A percentile compares a stretch with the other conserved stretches of the same genome.
Conservation (phyloP, 2,329 filamentous ascomycete genomes). For the Neopestalotiopsis sp. region DNA sequence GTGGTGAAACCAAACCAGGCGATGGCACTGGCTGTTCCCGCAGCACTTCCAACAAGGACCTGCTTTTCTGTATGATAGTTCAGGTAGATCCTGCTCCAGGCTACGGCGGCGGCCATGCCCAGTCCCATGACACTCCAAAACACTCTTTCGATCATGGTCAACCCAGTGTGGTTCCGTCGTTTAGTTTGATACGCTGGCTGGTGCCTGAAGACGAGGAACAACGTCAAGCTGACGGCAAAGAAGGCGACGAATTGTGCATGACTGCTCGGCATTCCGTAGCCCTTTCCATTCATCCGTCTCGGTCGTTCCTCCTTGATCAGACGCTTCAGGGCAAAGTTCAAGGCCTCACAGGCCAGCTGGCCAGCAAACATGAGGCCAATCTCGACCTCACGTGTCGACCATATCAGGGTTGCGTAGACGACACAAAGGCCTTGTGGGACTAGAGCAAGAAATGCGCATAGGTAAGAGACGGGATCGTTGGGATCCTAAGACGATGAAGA, state of each 20-base stretch:
- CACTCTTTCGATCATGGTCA: constrained; percentile 66
- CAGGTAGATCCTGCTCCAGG: constrained; percentile 85
- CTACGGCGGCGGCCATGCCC: constrained; percentile 70
- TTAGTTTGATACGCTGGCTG: constrained; percentile 52
- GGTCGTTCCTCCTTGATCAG: constrained; percentile 92
- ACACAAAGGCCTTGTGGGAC: constrained; percentile 91
- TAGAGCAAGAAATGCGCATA: constrained; percentile 93
- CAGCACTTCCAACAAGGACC: constrained; percentile 78
- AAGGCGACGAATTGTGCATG: constrained; percentile 95
- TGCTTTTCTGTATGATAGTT: constrained; percentile 91
- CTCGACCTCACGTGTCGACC: constrained; percentile 90
- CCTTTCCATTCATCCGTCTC: constrained; percentile 82
- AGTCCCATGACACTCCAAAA: constrained; percentile 61
- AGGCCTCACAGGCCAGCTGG: constrained; percentile 87
- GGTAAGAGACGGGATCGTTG: constrained; percentile 79
- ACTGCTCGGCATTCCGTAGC: constrained; percentile 95
- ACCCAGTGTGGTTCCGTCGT: constrained; percentile 54
- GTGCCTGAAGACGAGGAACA: constrained; percentile 88
- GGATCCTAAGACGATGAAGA: constrained; percentile 70
- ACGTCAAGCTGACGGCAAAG: constrained; percentile 81
- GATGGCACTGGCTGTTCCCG: constrained; percentile 73
- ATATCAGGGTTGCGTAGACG: constrained; percentile 87
- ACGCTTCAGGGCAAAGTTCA: constrained; percentile 90
- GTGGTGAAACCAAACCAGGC: constrained; percentile 80
- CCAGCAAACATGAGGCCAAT: constrained; percentile 89